Base-by-base conservation (phyloP, 257 asterid genomes). In the Solanum neorickii region DNA sequence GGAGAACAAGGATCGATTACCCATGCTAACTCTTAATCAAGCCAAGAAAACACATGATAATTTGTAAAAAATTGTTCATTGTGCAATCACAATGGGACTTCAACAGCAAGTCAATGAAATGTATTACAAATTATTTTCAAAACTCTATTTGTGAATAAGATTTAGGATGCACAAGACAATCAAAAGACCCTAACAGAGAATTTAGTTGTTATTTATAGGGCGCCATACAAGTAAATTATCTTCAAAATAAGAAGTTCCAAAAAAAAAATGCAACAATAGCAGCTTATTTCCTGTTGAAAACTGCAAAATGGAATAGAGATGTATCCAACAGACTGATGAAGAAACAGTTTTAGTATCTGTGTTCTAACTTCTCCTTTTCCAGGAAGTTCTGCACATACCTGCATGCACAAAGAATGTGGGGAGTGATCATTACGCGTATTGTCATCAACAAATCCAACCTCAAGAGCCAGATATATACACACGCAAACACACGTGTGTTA, bases 311-410 rank as follows among this genome's bases (percentile, higher is more conserved):
- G 18, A 12, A 27, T 65, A 21, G 37, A 87, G 86, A 82, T 33
- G 33, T 91, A 70, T 84, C 85, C 86, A 42, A 35, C 88, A 27
- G 56, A 52, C 13, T 9, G 47, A 46, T 39, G 85, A 85, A 84
- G 25, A 85, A 83, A 74, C 49, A 83, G 15, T 29, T 82, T 82
- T 82, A 82, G 85, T 82, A 82, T 82, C 85, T 82, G 77, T 86
- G 85, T 68, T 86, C 85, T 33, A 86, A 73, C 76, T 86, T 86
- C 88, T 86, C 88, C 65, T 86, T 86, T 56, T 86, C 88, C 85
- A 14, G 84, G 13, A n/a, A 86, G 62, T 82, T 42, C 88, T 86
- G 85, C 75, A 75, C 88, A 27, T 86, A 86, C 59, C 88, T 86
- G 85, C 33, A 56, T 3, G 29, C 7, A 25, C 39, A 52, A 86